Conservation (phyloP, 2,329 filamentous ascomycete species). For the Ilyonectria sp. region DNA sequence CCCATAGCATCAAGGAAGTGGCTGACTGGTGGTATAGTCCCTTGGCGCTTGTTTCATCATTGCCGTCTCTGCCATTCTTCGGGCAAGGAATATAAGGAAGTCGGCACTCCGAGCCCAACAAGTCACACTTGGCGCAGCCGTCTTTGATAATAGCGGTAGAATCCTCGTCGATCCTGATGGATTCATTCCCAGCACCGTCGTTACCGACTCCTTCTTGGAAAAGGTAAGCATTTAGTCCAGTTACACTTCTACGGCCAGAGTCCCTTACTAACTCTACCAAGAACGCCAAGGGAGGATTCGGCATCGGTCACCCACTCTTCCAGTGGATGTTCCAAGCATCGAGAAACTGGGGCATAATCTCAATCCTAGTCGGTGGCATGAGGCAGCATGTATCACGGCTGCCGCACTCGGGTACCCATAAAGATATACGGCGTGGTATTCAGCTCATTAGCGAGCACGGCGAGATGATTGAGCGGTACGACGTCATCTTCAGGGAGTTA, state of each 20-base stretch:
- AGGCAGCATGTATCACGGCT: conserved; percentile 75
- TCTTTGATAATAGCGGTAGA: conserved; percentile 77
- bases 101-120: conserved; percentile 74
- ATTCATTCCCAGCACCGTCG: conserved; percentile 74
- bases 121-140: conserved; percentile 71
- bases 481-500: conserved; percentile 83
- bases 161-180: conserved; percentile 81
- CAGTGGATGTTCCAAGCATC: conserved; percentile 90
- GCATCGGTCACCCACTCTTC: conserved; percentile 83
- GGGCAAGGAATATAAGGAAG: conserved; percentile 66
- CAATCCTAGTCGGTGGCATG: conserved; percentile 80
- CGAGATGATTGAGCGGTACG: conserved; percentile 77
- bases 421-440: conserved; percentile 49
- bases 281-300: conserved; percentile 79
- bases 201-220: conserved; percentile 83
- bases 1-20: neutral
- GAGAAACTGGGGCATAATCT: conserved; percentile 80
- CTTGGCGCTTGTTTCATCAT: conserved; percentile 74
- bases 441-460: conserved; percentile 68
- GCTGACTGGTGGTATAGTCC: conserved; percentile 60
- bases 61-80: conserved; percentile 68
- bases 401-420: conserved; percentile 46
- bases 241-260: neutral
- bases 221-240: conserved; percentile 59
- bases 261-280: conserved; percentile 18